Evolutionary conservation across 768 basidiomycete species (phyloP), one percentile per base, ranked within the genome.

Genomic region (Gymnopilus dilepis): DNA sequence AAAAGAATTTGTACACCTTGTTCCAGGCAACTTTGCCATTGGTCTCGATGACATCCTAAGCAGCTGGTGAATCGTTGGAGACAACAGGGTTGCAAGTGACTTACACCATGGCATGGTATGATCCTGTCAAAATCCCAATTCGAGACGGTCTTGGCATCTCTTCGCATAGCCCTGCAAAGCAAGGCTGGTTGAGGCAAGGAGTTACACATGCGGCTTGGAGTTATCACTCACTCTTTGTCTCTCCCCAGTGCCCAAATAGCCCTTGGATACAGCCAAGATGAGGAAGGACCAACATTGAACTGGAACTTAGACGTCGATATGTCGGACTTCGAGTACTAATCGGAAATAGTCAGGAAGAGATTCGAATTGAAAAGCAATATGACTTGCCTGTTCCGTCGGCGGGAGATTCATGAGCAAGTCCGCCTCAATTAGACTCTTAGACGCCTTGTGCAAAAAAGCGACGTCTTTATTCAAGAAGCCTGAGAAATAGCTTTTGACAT

Each of bases 341-440:
- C 45, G 15, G 28, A 4, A 13, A n/a, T 47, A 2, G 11, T 26
- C 47, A n/a, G 6, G 47, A 45, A 47, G 54, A 21, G 60, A 51
- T 53, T 37, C 0, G 43, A 43, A 37, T 30, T 3, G 33, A 59
- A 30, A 43, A 2, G 34, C n/a, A 26, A n/a, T 37, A 21, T 6
- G 1, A 59, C 68, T 40, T 59, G 86, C 87, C 76, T 95, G 93
- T 73, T 96, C 94, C 2, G 72, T 87, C 4, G 85, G 78, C 0
- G 94, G 92, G 12, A 96, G 77, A 76, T 95, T 95, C 78, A 94
- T 85, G 2, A 96, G 72, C 43, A 96, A 77, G 72, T 97, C 95
- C 2, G 92, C 95, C 72, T 90, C 80, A 47, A 96, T 83, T 45
- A 96, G 76, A 0, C 88, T 85, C 71, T 86, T 90, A 13, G 87